Conservation (phyloP, 192 early-diverging fungal species). For the Chytriomyces sp. region DNA sequence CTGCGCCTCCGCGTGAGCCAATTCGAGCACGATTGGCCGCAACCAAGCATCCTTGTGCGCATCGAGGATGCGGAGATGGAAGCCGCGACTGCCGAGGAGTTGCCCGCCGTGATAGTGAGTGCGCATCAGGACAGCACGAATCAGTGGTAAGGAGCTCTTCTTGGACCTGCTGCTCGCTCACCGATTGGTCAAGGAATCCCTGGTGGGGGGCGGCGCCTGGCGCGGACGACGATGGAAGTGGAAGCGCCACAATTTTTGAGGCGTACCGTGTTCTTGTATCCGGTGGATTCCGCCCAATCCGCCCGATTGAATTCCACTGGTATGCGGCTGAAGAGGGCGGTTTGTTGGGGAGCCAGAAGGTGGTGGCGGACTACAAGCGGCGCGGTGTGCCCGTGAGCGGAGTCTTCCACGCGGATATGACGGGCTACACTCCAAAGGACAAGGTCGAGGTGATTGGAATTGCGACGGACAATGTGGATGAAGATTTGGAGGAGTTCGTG, state of each 20-base stretch:
- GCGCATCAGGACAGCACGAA: constrained; percentile 92
- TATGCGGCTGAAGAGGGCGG: constrained; percentile 62
- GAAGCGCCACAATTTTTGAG: constrained; percentile 88
- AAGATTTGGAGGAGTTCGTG: constrained; percentile 49
- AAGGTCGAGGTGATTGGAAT: constrained; percentile 67
- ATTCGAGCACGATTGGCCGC: constrained; percentile 81
- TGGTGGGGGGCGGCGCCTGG: constrained; percentile 76
- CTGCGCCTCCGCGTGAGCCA: constrained; percentile 58
- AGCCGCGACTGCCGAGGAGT: neutral
- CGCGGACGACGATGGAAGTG: constrained; percentile 91
- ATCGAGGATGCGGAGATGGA: constrained; percentile 51
- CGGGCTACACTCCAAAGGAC: constrained; percentile 72
- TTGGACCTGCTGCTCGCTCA: constrained; percentile 48
- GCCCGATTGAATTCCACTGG: constrained; percentile 97
- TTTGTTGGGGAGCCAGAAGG: constrained; percentile 84
- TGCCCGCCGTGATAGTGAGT: constrained; percentile 72
- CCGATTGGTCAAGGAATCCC: constrained; percentile 80
- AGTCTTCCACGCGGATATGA: constrained; percentile 94
- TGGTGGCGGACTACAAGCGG: constrained; percentile 70
- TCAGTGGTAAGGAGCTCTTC: constrained; percentile 66
- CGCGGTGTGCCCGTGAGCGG: constrained; percentile 65
- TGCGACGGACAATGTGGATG: constrained; percentile 79
- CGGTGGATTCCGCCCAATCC: constrained; percentile 65
- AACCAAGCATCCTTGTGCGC: constrained; percentile 83
- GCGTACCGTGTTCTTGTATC: constrained; percentile 73